These are phyloP conservation scores for Triticum aestivum DNA, from an alignment of 176 grass and related monocot species.

Conservation along the genomic window DNA sequence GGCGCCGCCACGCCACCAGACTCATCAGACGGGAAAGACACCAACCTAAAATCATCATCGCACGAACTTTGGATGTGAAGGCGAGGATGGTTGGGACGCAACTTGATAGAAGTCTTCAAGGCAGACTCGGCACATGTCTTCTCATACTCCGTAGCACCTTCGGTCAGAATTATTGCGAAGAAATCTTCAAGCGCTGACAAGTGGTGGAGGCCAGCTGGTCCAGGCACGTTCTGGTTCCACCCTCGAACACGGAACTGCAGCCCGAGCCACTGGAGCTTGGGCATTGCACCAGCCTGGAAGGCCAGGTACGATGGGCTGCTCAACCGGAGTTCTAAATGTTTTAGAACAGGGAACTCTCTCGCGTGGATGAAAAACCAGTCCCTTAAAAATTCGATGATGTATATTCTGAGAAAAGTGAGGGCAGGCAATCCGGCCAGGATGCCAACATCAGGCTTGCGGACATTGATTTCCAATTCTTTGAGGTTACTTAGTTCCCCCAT, in stretches of 20 bases:
- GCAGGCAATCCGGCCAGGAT: background rate
- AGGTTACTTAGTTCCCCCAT: background rate
- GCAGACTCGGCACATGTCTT: background rate
- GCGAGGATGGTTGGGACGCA: background rate
- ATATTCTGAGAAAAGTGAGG: background rate
- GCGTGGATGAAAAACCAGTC: too few relatives aligned
- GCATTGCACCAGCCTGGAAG: background rate
- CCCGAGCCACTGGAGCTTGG: background rate
- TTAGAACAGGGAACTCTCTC: background rate
- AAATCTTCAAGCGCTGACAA: background rate
- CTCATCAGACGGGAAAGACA: too few relatives aligned
- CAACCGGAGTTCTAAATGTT: background rate
- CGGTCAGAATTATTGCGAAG: fast-evolving
- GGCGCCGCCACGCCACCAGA: too few relatives aligned
- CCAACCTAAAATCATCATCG: too few relatives aligned
- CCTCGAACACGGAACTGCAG: background rate
- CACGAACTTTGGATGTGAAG: fast-evolving
- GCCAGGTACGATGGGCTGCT: background rate
- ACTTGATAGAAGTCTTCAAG: background rate
- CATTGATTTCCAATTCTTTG: background rate
- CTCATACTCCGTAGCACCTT: fast-evolving
- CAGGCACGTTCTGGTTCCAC: background rate
- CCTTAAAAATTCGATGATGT: fast-evolving
- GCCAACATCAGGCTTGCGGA: background rate
- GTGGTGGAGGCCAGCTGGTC: background rate